Conservation (phyloP, 345 rosid genomes). For the Boechera stricta region DNA sequence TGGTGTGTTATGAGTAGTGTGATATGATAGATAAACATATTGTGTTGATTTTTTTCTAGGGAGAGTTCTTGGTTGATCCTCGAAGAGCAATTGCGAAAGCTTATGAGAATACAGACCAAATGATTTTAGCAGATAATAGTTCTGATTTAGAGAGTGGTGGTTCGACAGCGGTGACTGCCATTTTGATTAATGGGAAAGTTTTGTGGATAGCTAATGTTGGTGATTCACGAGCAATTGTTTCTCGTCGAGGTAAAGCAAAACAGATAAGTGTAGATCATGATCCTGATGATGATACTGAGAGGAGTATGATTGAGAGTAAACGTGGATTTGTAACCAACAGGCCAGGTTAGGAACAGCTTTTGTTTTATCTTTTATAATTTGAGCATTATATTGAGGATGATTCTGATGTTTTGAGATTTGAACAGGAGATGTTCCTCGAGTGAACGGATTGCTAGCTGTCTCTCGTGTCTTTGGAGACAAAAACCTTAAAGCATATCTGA, state of each 20-base stretch:
- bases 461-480: constrained; percentile 82
- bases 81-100: constrained; percentile 63
- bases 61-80: constrained; percentile 71
- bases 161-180: constrained; percentile 81
- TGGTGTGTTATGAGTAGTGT: background rate
- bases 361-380: too few relatives aligned
- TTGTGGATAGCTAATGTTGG: constrained; percentile 75
- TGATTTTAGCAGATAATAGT: constrained; percentile 55
- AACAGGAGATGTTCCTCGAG: constrained; percentile 80
- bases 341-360: constrained; percentile 53
- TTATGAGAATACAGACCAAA: constrained; percentile 71
- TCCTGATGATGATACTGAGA: constrained; percentile 57
- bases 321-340: constrained; percentile 84
- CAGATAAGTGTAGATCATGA: constrained; percentile 74
- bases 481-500: constrained; percentile 69
- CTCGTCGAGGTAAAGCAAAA: constrained; percentile 54
- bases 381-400: background rate
- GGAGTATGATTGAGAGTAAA: constrained; percentile 65
- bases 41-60: constrained; percentile 48
- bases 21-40: background rate
- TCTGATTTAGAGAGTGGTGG: constrained; percentile 72
- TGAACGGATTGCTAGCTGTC: constrained; percentile 78
- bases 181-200: constrained; percentile 58
- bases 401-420: constrained; percentile 27
- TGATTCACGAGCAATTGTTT: constrained; percentile 69